Evolutionary conservation across 2,329 filamentous ascomycete genomes (phyloP).

Genomic region (Aspergillus quadrilineatus): DNA sequence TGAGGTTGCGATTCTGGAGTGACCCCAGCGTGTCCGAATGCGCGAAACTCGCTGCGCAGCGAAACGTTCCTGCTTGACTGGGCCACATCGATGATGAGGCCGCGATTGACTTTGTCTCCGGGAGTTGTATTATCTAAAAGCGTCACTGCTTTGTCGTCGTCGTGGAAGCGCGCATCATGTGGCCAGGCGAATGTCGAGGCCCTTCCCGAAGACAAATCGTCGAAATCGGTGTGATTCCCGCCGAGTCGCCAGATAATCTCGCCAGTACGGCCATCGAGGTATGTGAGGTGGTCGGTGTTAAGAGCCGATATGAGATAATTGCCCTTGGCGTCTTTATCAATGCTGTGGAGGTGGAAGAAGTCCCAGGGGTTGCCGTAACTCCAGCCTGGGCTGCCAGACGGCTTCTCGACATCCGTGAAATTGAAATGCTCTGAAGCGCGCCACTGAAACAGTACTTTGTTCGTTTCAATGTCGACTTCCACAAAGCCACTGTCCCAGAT

Average conservation of each 20-base stretch:
- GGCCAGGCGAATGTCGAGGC: conserved; percentile 54
- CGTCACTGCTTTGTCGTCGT: conserved; percentile 32
- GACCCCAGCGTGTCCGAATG: conserved; percentile 32
- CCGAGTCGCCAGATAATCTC: conserved; percentile 54
- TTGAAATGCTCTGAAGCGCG: conserved; percentile 47
- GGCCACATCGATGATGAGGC: conserved; percentile 46
- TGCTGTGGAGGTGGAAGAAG: conserved; percentile 57
- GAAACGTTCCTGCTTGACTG: conserved; percentile 45
- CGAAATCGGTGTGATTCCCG: conserved; percentile 47
- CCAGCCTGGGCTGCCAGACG: conserved; percentile 20
- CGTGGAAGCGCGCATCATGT: conserved; percentile 51
- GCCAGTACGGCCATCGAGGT: conserved; percentile 46
- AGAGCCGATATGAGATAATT: conserved; percentile 48
- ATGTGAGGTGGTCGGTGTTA: conserved; percentile 37
- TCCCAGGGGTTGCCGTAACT: conserved; percentile 44
- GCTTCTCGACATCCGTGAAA: conserved; percentile 24
- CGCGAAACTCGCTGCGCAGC: conserved; percentile 42
- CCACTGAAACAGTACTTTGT: conserved; percentile 49
- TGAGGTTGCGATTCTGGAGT: conserved; percentile 43
- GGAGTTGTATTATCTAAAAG: conserved; percentile 44
- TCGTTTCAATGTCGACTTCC: conserved; percentile 48
- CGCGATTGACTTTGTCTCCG: conserved; percentile 37
- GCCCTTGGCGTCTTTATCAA: conserved; percentile 51
- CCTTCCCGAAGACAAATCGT: conserved; percentile 40
- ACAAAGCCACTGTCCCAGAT: conserved; percentile 45